Evolutionary conservation across 345 rosid species (phyloP), one percentile per base, ranked within the genome.

Genomic region (Abelmoschus esculentus): DNA sequence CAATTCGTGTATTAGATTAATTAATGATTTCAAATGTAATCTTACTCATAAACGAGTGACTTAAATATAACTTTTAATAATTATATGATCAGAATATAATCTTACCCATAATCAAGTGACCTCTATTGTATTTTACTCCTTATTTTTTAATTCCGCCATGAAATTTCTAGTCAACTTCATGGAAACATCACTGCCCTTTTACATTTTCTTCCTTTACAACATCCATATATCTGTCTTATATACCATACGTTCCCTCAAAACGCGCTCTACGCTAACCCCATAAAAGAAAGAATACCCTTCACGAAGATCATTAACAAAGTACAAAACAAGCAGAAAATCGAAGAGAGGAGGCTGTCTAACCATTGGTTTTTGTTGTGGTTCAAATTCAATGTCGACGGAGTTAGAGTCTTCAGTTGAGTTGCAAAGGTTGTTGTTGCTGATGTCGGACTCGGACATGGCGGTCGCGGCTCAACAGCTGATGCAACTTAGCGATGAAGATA

Each of bases 401-500:
- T 26, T 29, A 10, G 61, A 56, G 12, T 26, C 34, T 26, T 56
- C 32, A 26, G 13, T 22, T 67, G 26, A 34, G 69, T 55, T 31
- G 13, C 54, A 49, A 19, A 73, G 31, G 31, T 10, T 29, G 31
- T 10, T 29, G 6, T 60, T 67, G 4, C 32, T 67, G 29, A 5
- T 32, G 6, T 54, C 81, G 10, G 79, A 76, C 67, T 66, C 66
- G 10, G 85, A 81, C 34, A 57, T 78, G 80, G 82, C 72, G 7
- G 83, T 65, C 7, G 82, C 67, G 42, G 87, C 79, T 22, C 78
- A 73, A 55, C 85, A 73, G 65, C 79, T 83, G 19, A 72, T 83
- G 75, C 83, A 74, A 54, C 66, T 81, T 1, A 85, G 85, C 77
- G 83, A 78, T 36, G 87, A 80, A 36, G 81, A 83, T 7, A 77